Evolutionary conservation across 2,329 filamentous ascomycete genomes (phyloP).

Genomic region (Fusarium stilboides): DNA sequence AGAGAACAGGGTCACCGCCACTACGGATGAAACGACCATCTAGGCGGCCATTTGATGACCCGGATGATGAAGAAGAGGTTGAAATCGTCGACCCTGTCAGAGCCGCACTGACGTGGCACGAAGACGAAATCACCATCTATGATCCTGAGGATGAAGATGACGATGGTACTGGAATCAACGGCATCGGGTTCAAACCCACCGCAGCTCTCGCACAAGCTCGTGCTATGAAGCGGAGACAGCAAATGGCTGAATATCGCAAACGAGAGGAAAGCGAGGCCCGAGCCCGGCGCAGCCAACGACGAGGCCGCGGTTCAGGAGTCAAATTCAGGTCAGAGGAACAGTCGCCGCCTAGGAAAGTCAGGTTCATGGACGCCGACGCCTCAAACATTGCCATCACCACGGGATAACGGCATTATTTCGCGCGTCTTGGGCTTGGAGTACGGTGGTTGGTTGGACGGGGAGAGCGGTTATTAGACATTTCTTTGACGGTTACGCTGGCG

Average conservation of each 20-base stretch:
- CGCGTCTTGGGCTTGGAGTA: neutral
- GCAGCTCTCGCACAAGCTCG: slow-evolving; percentile 72
- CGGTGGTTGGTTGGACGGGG: slow-evolving; percentile 1
- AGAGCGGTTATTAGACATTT: slow-evolving; percentile 7
- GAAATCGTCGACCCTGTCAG: slow-evolving; percentile 67
- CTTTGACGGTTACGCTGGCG: slow-evolving; percentile 28
- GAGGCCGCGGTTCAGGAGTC: slow-evolving; percentile 56
- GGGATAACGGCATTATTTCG: slow-evolving; percentile 44
- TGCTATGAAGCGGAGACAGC: slow-evolving; percentile 70
- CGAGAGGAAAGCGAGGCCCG: slow-evolving; percentile 74
- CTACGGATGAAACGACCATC: slow-evolving; percentile 49
- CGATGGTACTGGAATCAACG: slow-evolving; percentile 77
- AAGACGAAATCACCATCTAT: slow-evolving; percentile 78
- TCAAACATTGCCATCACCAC: slow-evolving; percentile 52
- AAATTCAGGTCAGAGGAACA: slow-evolving; percentile 45
- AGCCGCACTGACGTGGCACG: slow-evolving; percentile 76
- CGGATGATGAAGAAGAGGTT: slow-evolving; percentile 55
- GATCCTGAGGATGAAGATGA: slow-evolving; percentile 76
- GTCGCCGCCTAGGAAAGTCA: slow-evolving; percentile 54
- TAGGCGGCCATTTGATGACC: slow-evolving; percentile 40
- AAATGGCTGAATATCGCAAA: slow-evolving; percentile 74
- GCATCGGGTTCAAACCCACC: slow-evolving; percentile 76
- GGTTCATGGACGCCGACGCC: slow-evolving; percentile 59
- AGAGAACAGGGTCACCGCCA: slow-evolving; percentile 59
- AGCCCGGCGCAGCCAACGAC: slow-evolving; percentile 67